phyloP scores from a whole-genome alignment of 176 grass and related monocot species.

The Calamus simplicifolius region DNA sequence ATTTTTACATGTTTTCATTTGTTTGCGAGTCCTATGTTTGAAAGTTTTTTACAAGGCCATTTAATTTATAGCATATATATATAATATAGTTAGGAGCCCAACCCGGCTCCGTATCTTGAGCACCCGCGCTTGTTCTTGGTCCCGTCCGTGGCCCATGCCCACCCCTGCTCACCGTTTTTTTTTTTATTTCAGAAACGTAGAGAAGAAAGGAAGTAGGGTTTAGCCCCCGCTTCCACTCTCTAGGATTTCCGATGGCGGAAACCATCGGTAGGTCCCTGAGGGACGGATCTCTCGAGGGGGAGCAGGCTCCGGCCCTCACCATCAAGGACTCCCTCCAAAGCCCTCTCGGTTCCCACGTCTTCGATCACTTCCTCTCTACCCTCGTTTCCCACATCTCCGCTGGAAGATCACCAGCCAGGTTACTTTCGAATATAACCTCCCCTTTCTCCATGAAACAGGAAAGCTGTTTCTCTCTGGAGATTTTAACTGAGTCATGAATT shows the following conservation, averaged over 20 bases:
- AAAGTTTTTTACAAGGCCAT: too few relatives aligned
- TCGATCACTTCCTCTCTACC: constrained; percentile 39
- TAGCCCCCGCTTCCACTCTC: not conserved
- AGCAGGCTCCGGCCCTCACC: constrained; percentile 47
- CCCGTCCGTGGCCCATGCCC: too few relatives aligned
- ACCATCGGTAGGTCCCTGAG: constrained; percentile 37
- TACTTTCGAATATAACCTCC: not conserved
- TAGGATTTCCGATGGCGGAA: constrained; percentile 39
- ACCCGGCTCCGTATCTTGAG: too few relatives aligned
- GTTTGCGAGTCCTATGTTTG: too few relatives aligned
- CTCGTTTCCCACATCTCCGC: constrained; percentile 30
- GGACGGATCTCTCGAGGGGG: constrained; percentile 53
- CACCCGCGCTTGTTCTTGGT: too few relatives aligned
- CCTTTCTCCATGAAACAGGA: not conserved
- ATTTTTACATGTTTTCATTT: too few relatives aligned
- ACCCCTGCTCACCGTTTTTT: too few relatives aligned
- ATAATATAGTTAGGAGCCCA: too few relatives aligned
- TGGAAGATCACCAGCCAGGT: constrained; percentile 55
- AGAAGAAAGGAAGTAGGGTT: not conserved
- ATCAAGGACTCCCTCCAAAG: constrained; percentile 36
- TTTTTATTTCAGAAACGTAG: too few relatives aligned
- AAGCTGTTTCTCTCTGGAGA: not conserved
- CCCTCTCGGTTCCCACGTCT: constrained; percentile 28
- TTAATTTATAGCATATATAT: too few relatives aligned
- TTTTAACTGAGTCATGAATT: constrained; percentile 1